A percentile compares a stretch with the other conserved stretches of the same genome.
These are phyloP conservation scores for Lepidium africanum DNA, from an alignment of 345 rosid genomes.

Conservation along the genomic window DNA sequence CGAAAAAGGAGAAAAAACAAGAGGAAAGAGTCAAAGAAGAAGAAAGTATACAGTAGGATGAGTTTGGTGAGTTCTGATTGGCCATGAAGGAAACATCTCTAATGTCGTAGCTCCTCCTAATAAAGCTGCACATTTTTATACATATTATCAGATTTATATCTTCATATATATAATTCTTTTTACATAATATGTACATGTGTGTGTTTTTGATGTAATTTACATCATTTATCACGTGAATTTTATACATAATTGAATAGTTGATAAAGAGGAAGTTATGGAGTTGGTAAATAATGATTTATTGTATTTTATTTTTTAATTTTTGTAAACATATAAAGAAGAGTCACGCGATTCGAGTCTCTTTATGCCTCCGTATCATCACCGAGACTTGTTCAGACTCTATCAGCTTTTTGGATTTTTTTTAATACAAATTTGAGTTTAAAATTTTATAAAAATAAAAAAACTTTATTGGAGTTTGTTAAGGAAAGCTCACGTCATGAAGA, in stretches of 20 bases:
- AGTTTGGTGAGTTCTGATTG: slow-evolving; percentile 94
- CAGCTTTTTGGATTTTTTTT: slow-evolving; percentile 8
- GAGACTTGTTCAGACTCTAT: slow-evolving; percentile 44
- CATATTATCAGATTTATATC: neutral
- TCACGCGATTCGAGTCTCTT: slow-evolving; percentile 60
- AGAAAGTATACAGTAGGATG: slow-evolving; percentile 57
- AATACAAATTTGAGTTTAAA: neutral
- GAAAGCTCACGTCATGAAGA: slow-evolving; percentile 52
- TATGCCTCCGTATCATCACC: slow-evolving; percentile 56
- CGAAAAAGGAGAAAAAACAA: slow-evolving; percentile 24
- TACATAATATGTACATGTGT: neutral
- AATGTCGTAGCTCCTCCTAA: slow-evolving; percentile 87
- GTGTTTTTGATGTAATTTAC: neutral
- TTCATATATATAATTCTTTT: too few species aligned
- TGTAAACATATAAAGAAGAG: neutral
- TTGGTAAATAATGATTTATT: slow-evolving; percentile 19
- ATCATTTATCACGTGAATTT: slow-evolving; percentile 28
- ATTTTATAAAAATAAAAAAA: neutral
- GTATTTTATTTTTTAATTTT: neutral
- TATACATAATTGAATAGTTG: neutral
- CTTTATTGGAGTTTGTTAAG: slow-evolving; percentile 42
- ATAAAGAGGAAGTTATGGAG: slow-evolving; percentile 27
- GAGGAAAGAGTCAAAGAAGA: slow-evolving; percentile 50
- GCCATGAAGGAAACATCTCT: slow-evolving; percentile 99
- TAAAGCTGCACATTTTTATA: too few species aligned